phyloP scores from a whole-genome alignment of 1,284 basidiomycete species.

The Austroboletus niveus region DNA sequence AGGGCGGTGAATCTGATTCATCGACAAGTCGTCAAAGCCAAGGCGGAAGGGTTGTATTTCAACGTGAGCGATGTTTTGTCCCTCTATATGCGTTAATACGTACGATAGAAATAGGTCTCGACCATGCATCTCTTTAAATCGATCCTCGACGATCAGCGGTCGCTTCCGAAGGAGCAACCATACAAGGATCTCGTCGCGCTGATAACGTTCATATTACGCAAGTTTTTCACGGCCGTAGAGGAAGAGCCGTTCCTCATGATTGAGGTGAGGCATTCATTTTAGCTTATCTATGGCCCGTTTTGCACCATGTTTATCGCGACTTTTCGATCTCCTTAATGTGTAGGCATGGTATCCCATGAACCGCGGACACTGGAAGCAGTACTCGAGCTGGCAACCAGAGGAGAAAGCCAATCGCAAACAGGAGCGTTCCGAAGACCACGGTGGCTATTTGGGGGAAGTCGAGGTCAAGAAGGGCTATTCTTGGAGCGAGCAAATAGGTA shows the following conservation, averaged over 20 bases:
- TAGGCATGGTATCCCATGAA: conserved; percentile 90
- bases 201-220: conserved; percentile 81
- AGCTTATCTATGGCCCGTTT: conserved; percentile 23
- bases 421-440: conserved; percentile 44
- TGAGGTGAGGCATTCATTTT: conserved; percentile 51
- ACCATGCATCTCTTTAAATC: conserved; percentile 81
- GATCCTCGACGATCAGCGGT: conserved; percentile 75
- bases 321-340: conserved; percentile 1
- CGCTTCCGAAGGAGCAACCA: conserved; percentile 72
- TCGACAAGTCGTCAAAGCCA: conserved; percentile 83
- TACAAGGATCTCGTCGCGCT: conserved; percentile 82
- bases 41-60: conserved; percentile 91
- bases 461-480: conserved; percentile 84
- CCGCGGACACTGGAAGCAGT: conserved; percentile 80
- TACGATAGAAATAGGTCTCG: conserved; percentile 62
- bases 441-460: conserved; percentile 61
- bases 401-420: conserved; percentile 44
- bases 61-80: conserved; percentile 52
- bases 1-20: conserved; percentile 85
- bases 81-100: conserved; percentile 11
- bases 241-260: conserved; percentile 83
- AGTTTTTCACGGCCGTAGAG: conserved; percentile 87
- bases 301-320: conserved; percentile 16
- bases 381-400: conserved; percentile 79
- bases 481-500: conserved; percentile 89